Conservation (phyloP, 768 basidiomycete species). For the Goffeauzyma gilvescens region DNA sequence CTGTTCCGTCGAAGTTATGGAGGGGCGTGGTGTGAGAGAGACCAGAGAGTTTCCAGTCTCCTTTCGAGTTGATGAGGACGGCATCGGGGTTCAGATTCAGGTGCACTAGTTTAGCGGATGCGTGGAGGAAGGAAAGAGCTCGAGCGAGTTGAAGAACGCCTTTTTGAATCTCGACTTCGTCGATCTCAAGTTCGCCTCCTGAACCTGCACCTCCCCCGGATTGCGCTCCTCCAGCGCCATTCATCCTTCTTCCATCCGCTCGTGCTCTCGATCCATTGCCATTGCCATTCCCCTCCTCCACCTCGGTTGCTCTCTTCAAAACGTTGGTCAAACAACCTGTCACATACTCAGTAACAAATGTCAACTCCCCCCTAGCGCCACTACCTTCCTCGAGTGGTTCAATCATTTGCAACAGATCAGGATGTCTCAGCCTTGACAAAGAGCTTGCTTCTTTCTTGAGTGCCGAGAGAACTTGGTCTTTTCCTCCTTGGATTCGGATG, state of each 20-base stretch:
- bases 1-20: neutral
- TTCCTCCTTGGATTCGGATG: constrained; percentile 46
- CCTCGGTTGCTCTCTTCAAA: neutral
- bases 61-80: constrained; percentile 73
- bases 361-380: constrained; percentile 59
- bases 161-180: constrained; percentile 98
- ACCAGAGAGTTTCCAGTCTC: constrained; percentile 94
- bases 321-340: constrained; percentile 50
- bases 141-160: constrained; percentile 64
- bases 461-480: constrained; percentile 60
- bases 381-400: constrained; percentile 90
- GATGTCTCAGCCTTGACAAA: constrained; percentile 68
- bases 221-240: constrained; percentile 34
- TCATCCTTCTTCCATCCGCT: neutral
- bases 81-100: constrained; percentile 73
- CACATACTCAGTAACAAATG: constrained; percentile 83
- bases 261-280: neutral
- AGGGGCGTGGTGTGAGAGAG: constrained; percentile 30
- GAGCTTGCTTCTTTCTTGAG: constrained; percentile 70
- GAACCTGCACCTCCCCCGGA: too few species aligned
- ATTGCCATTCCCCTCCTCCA: neutral
- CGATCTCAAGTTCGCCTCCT: constrained; percentile 59
- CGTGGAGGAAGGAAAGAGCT: constrained; percentile 58
- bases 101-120: constrained; percentile 77
- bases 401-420: constrained; percentile 89